Evolutionary conservation across 371 early-diverging fungal species (phyloP).

Genomic region (Choanephora cucurbitarum): DNA sequence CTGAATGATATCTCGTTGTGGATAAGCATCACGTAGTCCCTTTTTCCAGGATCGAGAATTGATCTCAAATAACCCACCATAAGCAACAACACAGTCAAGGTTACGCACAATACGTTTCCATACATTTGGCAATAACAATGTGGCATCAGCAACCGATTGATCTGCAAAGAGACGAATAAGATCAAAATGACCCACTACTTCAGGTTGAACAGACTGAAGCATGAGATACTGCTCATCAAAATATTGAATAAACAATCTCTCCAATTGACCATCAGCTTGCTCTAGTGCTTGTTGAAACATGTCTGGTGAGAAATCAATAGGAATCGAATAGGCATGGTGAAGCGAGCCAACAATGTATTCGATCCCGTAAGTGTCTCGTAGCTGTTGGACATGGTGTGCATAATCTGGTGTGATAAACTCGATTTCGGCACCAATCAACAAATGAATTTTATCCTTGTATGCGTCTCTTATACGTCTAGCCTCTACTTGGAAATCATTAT

Average conservation of each 20-base stretch:
- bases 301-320: conserved; percentile 82
- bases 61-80: conserved; percentile 92
- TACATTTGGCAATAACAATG: conserved; percentile 34
- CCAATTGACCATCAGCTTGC: conserved; percentile 18
- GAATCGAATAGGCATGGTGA: conserved; percentile 81
- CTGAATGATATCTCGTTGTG: conserved; percentile 78
- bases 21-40: conserved; percentile 84
- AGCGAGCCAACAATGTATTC: conserved; percentile 94
- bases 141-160: conserved; percentile 23
- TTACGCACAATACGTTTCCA: conserved; percentile 78
- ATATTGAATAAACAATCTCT: conserved; percentile 67
- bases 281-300: conserved; percentile 55
- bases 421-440: conserved; percentile 91
- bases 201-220: conserved; percentile 69
- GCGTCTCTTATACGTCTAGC: conserved; percentile 70
- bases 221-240: conserved; percentile 88
- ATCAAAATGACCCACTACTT: conserved; percentile 94
- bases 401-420: conserved; percentile 71
- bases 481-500: conserved; percentile 61
- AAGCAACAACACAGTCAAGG: conserved; percentile 72
- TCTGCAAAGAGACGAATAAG: conserved; percentile 83
- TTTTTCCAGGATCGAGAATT: conserved; percentile 94
- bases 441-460: conserved; percentile 60
- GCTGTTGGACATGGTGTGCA: conserved; percentile 26
- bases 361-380: conserved; percentile 27